Evolutionary conservation across 164 flowering plant genomes (phyloP).

Genomic region (Stephania cephalantha): DNA sequence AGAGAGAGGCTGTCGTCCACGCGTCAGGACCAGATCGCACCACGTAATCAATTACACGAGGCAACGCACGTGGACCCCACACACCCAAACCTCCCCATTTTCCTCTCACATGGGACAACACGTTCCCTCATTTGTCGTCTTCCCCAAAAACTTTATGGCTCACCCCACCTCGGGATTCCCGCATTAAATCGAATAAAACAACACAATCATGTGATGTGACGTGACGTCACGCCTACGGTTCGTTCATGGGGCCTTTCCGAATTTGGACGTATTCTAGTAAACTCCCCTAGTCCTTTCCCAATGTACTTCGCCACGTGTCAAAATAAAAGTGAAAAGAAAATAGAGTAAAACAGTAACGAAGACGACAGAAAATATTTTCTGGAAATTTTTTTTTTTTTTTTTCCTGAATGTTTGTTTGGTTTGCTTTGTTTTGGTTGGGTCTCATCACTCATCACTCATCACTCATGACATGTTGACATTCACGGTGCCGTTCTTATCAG

Average conservation of each 20-base stretch:
- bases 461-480: constrained; percentile 32
- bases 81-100: background rate
- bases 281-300: background rate
- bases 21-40: background rate
- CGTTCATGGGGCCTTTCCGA: background rate
- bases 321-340: background rate
- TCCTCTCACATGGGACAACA: background rate
- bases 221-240: background rate
- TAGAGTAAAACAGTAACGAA: background rate
- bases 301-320: background rate
- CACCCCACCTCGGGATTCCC: background rate
- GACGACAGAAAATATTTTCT: background rate
- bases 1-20: background rate
- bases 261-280: background rate
- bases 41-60: background rate
- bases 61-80: background rate
- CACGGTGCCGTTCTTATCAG: constrained; percentile 38
- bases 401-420: too few relatives aligned
- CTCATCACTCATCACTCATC: background rate
- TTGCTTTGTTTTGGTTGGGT: background rate
- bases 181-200: background rate
- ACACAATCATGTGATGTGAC: too few relatives aligned
- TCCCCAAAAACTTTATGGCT: background rate
- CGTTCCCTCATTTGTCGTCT: background rate
- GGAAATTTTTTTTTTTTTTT: too few relatives aligned